phyloP scores from a whole-genome alignment of 2,329 filamentous ascomycete species.

The Alternaria solani region DNA sequence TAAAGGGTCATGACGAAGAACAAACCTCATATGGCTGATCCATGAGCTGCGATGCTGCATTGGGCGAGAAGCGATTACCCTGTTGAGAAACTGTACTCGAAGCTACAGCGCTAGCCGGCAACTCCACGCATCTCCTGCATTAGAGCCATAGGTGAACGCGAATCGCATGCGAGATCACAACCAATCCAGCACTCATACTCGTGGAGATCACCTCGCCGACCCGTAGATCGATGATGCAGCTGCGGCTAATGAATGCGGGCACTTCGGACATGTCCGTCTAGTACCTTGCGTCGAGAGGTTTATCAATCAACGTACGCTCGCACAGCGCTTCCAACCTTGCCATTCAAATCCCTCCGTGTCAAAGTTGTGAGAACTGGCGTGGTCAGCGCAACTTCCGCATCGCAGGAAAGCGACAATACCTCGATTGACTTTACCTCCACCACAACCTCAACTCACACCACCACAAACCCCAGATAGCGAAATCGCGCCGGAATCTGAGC shows the following conservation, averaged over 20 bases:
- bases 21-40: constrained; percentile 16
- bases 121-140: constrained; percentile 4
- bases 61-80: constrained; percentile 9
- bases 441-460: constrained; percentile 5
- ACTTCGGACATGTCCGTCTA: neutral
- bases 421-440: constrained; percentile 5
- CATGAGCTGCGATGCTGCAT: constrained; percentile 12
- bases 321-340: neutral
- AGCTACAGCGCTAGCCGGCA: constrained; percentile 14
- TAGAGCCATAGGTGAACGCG: constrained; percentile 11
- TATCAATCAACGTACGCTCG: constrained; percentile 9
- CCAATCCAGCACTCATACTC: neutral
- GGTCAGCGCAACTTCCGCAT: constrained; percentile 12
- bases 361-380: constrained; percentile 20
- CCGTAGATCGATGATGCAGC: constrained; percentile 20
- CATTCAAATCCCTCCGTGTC: neutral
- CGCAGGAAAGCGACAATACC: constrained; percentile 18
- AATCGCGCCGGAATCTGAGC: neutral
- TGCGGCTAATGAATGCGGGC: constrained; percentile 3
- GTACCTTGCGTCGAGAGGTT: neutral
- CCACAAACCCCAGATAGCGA: constrained; percentile 1
- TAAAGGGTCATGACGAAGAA: constrained; percentile 19
- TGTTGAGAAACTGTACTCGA: constrained; percentile 4
- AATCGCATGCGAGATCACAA: constrained; percentile 6
- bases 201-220: constrained; percentile 17